A percentile compares a stretch with the other conserved stretches of the same genome.
Conservation (phyloP, 257 asterid species). For the Gentiana straminea region DNA sequence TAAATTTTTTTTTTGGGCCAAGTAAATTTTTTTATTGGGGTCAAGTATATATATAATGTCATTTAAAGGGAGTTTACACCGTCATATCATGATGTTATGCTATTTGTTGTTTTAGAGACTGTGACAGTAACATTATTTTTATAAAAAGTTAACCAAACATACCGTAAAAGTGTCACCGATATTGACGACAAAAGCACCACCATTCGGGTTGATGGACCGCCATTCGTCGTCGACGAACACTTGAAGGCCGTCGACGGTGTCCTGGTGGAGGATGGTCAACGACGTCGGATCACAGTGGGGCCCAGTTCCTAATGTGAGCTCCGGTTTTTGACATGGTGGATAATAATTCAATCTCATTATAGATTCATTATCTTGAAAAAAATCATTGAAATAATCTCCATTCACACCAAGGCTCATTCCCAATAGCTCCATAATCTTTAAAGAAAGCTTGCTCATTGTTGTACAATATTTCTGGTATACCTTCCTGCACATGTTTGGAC, state of each 20-base stretch:
- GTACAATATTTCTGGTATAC: constrained; percentile 23
- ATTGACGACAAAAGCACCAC: constrained; percentile 26
- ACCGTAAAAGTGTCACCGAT: constrained; percentile 34
- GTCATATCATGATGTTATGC: too few relatives aligned
- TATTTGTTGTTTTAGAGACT: too few relatives aligned
- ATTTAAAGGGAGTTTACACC: too few relatives aligned
- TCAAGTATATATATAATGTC: too few relatives aligned
- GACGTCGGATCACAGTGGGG: constrained; percentile 44
- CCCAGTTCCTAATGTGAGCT: constrained; percentile 32
- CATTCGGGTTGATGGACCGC: constrained; percentile 25
- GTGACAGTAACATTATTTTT: too few relatives aligned
- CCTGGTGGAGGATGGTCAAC: constrained; percentile 32
- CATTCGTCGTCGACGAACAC: constrained; percentile 20
- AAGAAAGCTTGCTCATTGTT: constrained; percentile 27
- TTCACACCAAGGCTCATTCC: constrained; percentile 31
- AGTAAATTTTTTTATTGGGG: too few relatives aligned
- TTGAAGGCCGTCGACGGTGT: constrained; percentile 36
- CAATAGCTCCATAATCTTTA: constrained; percentile 24
- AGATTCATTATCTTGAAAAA: constrained; percentile 21
- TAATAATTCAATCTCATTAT: constrained; percentile 35
- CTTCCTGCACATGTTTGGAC: too few relatives aligned
- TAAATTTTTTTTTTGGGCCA: too few relatives aligned
- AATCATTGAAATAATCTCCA: constrained; percentile 15
- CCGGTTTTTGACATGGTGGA: constrained; percentile 37
- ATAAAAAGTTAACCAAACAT: not conserved